Conservation (phyloP, 805 yeast genomes). For the Yarrowia osloensis region DNA sequence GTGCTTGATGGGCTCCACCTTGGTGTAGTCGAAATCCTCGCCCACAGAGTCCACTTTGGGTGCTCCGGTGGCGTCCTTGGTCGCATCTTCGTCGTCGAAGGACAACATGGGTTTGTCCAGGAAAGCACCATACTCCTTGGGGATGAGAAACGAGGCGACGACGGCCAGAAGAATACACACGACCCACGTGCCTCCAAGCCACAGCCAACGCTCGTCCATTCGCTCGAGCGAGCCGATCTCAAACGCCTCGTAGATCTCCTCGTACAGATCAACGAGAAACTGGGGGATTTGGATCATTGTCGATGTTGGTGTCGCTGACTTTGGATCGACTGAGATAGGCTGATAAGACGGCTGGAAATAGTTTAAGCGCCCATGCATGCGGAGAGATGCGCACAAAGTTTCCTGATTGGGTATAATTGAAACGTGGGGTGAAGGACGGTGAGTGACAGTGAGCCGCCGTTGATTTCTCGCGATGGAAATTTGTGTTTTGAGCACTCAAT, state of each 20-base stretch:
- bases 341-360: background rate
- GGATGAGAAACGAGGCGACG: background rate
- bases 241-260: background rate
- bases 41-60: constrained; percentile 1
- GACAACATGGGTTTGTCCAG: background rate
- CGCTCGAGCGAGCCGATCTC: background rate
- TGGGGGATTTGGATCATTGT: background rate
- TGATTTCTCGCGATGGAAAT: too few species aligned
- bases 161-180: constrained; percentile 4
- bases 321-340: constrained; percentile 13
- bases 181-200: constrained; percentile 21
- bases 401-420: constrained; percentile 7
- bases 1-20: constrained; percentile 33
- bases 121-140: background rate
- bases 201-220: constrained; percentile 17
- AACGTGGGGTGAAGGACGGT: background rate
- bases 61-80: background rate
- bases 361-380: background rate
- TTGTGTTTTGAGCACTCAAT: too few species aligned
- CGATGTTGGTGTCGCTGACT: background rate
- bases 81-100: background rate
- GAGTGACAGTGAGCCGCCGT: too few species aligned
- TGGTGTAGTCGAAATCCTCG: constrained; percentile 13
- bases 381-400: background rate
- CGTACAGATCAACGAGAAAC: background rate